Evolutionary conservation across 352 stramenopile genomes (phyloP), one percentile per base, ranked within the genome.

Genomic region (Phytophthora vignae): DNA sequence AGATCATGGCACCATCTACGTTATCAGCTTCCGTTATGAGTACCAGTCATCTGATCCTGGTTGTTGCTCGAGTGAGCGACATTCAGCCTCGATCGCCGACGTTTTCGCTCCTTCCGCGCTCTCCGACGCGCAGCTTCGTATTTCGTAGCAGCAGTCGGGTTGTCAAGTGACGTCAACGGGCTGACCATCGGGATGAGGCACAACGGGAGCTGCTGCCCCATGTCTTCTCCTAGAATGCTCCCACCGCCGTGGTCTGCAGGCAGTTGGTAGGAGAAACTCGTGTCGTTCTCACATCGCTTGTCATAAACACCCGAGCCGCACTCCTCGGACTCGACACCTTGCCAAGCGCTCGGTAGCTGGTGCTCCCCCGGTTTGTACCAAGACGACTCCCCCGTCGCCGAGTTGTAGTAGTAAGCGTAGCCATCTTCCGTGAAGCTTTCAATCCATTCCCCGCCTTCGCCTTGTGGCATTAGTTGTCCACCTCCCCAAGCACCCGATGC

Each of bases 111-210:
- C 46, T 62, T 78, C 5, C 82, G 79, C 12, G 79, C 81, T 60
- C 77, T 82, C n/a, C 66, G 71, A 31, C 85, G 67, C 56, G 74
- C 59, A 27, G 69, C 71, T 55, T 87, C 83, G 21, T 88, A 71
- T 44, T 91, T 92, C 0, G 79, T 63, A 15, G 77, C 81, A 6
- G 85, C 87, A 6, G 81, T 85, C 3, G 85, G 87, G 52, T 93
- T 73, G 54, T 94, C 87, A 12, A 94, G 78, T 14, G 80, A 90
- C 0, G 78, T 77, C 2, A 94, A 72, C 4, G 82, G 81, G 59
- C 84, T 93, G 59, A 88, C 83, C 71, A 92, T 85, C 38, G 87
- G 87, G 42, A 93, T 85, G 64, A 94, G 70, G 44, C 83, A 93
- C 14, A 92, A 31, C 25, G 85, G 80, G 12, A 91, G 73, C 52